Evolutionary conservation across 2,329 filamentous ascomycete genomes (phyloP).

Genomic region (Alternaria brassicae): DNA sequence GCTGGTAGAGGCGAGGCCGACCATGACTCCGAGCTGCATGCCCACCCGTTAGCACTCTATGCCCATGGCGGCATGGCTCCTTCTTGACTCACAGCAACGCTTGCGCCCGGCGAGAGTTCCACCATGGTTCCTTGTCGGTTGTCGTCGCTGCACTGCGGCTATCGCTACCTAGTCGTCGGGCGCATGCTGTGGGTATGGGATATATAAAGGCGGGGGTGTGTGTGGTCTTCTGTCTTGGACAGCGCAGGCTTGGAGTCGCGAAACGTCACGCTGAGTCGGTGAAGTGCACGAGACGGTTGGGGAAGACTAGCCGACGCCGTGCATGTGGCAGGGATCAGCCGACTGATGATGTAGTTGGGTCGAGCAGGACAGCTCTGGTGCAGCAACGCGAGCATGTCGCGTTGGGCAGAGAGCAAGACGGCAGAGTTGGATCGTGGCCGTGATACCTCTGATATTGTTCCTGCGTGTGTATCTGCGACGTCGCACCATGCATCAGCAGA

Average conservation of each 20-base stretch:
- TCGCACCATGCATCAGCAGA: conserved; percentile 3
- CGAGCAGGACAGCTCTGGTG: not conserved
- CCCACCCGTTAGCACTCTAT: conserved; percentile 12
- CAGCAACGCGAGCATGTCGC: conserved; percentile 1
- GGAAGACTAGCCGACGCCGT: conserved; percentile 33
- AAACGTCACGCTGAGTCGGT: conserved; percentile 39
- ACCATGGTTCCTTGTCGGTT: conserved; percentile 41
- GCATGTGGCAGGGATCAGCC: conserved; percentile 37
- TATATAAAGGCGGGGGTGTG: not conserved
- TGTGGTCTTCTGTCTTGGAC: not conserved
- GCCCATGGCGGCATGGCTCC: not conserved
- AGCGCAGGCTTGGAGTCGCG: conserved; percentile 8
- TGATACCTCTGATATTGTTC: not conserved
- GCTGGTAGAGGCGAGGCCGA: conserved; percentile 91
- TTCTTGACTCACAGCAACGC: conserved; percentile 49
- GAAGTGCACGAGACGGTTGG: conserved; percentile 38
- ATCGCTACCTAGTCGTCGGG: conserved; percentile 40
- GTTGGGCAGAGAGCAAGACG: not conserved
- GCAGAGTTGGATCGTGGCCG: not conserved
- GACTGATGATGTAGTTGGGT: conserved; percentile 40
- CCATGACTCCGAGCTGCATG: conserved; percentile 82
- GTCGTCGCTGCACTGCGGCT: conserved; percentile 29
- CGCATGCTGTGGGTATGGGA: conserved; percentile 36
- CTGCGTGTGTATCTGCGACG: conserved; percentile 12
- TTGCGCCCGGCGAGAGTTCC: conserved; percentile 52